Percentiles rank a stretch among this genome's conserved stretches.
Conservation (phyloP, 192 early-diverging fungal genomes). For the Entomortierella parvispora region DNA sequence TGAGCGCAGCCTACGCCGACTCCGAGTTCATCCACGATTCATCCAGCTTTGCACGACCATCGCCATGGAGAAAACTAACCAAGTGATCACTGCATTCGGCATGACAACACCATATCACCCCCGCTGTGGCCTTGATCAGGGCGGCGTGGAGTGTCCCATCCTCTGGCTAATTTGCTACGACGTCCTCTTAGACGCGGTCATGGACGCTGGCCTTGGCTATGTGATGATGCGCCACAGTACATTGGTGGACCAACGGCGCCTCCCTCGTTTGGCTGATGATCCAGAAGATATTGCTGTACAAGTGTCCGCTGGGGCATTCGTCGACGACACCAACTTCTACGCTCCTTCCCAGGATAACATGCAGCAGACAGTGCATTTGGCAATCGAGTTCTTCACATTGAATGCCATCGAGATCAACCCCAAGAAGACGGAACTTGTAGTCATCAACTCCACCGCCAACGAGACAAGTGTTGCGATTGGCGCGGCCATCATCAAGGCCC, state of each 20-base stretch:
- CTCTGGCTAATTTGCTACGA: conserved; percentile 10
- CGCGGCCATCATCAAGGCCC: not conserved
- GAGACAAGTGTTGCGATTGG: not conserved
- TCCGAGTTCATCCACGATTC: not conserved
- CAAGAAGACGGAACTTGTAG: conserved; percentile 26
- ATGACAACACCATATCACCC: conserved; percentile 10
- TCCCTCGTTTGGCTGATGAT: not conserved
- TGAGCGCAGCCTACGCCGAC: not conserved
- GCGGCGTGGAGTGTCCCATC: conserved; percentile 20
- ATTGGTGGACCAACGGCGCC: not conserved
- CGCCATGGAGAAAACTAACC: not conserved
- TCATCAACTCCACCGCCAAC: not conserved
- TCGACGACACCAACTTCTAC: conserved; percentile 14
- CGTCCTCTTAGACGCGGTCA: not conserved
- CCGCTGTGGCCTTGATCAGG: conserved; percentile 20
- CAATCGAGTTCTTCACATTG: conserved; percentile 1
- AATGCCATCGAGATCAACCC: conserved; percentile 35
- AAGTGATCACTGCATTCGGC: conserved; percentile 9
- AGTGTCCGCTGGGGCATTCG: not conserved
- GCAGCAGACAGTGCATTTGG: not conserved
- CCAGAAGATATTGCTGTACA: not conserved
- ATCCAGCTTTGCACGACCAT: not conserved
- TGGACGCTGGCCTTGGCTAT: not conserved
- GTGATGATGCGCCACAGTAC: not conserved
- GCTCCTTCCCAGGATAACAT: not conserved